phyloP scores from a whole-genome alignment of 768 basidiomycete species.

The Lentinula sp. region DNA sequence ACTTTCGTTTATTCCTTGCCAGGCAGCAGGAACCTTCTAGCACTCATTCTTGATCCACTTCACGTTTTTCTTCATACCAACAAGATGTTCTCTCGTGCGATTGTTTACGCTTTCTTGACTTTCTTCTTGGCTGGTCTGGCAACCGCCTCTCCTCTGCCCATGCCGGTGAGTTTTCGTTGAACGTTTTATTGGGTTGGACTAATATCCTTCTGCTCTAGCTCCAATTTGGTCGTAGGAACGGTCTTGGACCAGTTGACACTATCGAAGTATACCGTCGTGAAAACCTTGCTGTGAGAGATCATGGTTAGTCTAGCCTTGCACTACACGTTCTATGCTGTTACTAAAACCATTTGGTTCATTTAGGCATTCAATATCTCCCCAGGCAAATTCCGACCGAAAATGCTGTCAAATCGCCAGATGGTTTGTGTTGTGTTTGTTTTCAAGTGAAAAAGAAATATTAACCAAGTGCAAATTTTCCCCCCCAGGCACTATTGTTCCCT shows the following conservation, averaged over 20 bases:
- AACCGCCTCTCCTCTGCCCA: conserved; percentile 29
- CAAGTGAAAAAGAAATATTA: background rate
- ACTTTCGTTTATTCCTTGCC: conserved; percentile 13
- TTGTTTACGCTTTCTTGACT: conserved; percentile 30
- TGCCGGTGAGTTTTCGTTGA: conserved; percentile 25
- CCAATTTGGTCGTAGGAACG: conserved; percentile 27
- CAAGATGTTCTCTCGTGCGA: conserved; percentile 40
- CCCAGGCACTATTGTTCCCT: conserved; percentile 15
- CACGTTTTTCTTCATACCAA: conserved; percentile 11
- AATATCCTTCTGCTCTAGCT: conserved; percentile 18
- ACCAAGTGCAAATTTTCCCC: no score
- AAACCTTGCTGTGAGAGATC: conserved; percentile 1
- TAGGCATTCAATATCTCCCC: background rate
- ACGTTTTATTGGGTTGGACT: conserved; percentile 12
- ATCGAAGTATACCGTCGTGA: conserved; percentile 3
- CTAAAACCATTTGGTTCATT: background rate
- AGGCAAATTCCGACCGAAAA: conserved; percentile 21
- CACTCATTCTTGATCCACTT: conserved; percentile 8
- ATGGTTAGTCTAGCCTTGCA: background rate
- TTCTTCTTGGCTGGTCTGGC: conserved; percentile 39
- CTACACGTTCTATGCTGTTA: background rate
- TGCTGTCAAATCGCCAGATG: conserved; percentile 26
- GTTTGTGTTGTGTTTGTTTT: conserved; percentile 20
- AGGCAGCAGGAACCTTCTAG: conserved; percentile 8
- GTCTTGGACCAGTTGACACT: conserved; percentile 26